These are phyloP conservation scores for Bisporella sp. DNA, from an alignment of 2,329 filamentous ascomycete species.

Conservation along the genomic window DNA sequence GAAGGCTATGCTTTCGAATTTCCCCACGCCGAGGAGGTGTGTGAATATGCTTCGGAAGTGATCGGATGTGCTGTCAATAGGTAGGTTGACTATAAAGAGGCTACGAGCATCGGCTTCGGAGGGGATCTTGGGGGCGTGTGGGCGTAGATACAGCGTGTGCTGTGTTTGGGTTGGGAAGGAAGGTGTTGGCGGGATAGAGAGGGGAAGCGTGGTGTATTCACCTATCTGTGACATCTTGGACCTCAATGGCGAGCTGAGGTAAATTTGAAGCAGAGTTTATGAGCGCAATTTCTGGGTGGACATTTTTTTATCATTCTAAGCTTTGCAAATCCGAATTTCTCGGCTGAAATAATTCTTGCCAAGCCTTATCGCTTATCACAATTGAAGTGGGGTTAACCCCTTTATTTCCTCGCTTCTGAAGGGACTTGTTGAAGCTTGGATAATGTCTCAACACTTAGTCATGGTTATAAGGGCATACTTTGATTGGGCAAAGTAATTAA, in stretches of 20 bases:
- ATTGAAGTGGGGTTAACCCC: too few relatives aligned
- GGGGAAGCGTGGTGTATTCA: slow-evolving; percentile 24
- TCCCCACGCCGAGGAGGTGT: slow-evolving; percentile 65
- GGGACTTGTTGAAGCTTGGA: too few relatives aligned
- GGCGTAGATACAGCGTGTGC: slow-evolving; percentile 83
- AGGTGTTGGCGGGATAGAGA: slow-evolving; percentile 34
- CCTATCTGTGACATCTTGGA: slow-evolving; percentile 18
- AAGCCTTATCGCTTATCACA: too few relatives aligned
- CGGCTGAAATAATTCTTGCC: too few relatives aligned
- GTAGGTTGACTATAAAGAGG: slow-evolving; percentile 86
- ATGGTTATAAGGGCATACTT: too few relatives aligned
- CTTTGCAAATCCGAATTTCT: too few relatives aligned
- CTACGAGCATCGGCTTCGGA: slow-evolving; percentile 68
- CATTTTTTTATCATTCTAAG: too few relatives aligned
- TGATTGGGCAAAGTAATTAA: too few relatives aligned
- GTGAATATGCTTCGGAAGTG: slow-evolving; percentile 73
- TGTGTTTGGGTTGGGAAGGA: slow-evolving; percentile 55
- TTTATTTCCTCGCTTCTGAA: too few relatives aligned
- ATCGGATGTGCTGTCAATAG: slow-evolving; percentile 71
- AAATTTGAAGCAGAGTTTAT: neutral
- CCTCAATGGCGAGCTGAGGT: neutral
- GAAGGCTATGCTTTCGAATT: slow-evolving; percentile 73
- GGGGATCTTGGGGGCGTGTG: slow-evolving; percentile 72
- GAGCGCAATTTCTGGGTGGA: neutral
- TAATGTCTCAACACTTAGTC: too few relatives aligned